Percentiles rank a stretch among this genome's conserved stretches.
Conservation (phyloP, 306 rosid species). For the Castanea mollissima region DNA sequence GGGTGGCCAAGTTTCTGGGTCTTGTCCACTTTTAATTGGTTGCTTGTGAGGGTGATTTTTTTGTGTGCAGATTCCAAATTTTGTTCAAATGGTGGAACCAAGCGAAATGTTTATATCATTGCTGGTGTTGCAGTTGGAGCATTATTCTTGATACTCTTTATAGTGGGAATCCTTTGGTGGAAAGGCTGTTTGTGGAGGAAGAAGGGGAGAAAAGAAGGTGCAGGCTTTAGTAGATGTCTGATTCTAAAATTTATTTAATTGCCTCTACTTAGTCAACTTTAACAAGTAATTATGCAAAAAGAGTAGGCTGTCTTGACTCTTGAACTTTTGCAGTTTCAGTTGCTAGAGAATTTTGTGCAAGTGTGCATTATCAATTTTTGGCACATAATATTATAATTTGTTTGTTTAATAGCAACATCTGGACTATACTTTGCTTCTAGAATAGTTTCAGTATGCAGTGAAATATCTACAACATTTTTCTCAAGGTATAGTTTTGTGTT, state of each 20-base stretch:
- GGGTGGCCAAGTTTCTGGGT: background rate
- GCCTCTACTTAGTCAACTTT: background rate
- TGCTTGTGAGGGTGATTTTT: background rate
- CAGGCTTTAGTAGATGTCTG: background rate
- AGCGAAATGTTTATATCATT: background rate
- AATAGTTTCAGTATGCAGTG: background rate
- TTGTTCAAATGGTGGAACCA: background rate
- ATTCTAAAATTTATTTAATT: constrained; percentile 1
- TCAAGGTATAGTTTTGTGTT: background rate
- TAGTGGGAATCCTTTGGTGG: constrained; percentile 57
- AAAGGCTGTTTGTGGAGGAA: constrained; percentile 36
- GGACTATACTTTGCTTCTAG: background rate
- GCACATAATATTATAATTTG: background rate
- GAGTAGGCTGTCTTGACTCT: background rate
- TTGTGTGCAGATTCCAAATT: background rate
- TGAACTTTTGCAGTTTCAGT: background rate
- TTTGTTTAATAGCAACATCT: background rate
- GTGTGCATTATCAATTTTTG: background rate
- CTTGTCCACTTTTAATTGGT: background rate
- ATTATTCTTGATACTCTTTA: constrained; percentile 36
- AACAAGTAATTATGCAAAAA: background rate
- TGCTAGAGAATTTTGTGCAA: background rate
- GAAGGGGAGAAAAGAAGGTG: constrained; percentile 32
- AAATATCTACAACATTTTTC: background rate
- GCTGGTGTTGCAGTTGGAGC: constrained; percentile 15